Percentiles rank a stretch among this genome's conserved stretches.
phyloP scores from a whole-genome alignment of 2,329 filamentous ascomycete species.

The Colletotrichum sp. region DNA sequence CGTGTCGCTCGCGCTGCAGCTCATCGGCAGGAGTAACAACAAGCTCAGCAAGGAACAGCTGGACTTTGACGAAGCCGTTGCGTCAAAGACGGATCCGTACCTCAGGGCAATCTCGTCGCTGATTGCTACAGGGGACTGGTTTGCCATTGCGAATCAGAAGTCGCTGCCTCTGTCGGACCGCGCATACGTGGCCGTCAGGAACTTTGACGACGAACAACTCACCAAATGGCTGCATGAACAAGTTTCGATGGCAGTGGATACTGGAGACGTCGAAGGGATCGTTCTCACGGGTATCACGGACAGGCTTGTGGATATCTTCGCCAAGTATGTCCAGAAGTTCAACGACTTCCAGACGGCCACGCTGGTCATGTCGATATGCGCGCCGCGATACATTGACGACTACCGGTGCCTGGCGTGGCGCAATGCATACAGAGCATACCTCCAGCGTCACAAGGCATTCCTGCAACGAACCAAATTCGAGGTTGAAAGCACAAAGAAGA shows the following conservation, averaged over 20 bases:
- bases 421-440: slow-evolving; percentile 71
- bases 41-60: slow-evolving; percentile 52
- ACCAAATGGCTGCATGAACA: slow-evolving; percentile 72
- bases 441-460: slow-evolving; percentile 76
- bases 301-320: slow-evolving; percentile 74
- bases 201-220: slow-evolving; percentile 66
- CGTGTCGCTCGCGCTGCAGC: slow-evolving; percentile 69
- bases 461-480: slow-evolving; percentile 79
- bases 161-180: slow-evolving; percentile 79
- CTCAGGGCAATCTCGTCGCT: slow-evolving; percentile 80
- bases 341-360: slow-evolving; percentile 82
- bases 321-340: slow-evolving; percentile 77
- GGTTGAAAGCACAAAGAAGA: slow-evolving; percentile 75
- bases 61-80: slow-evolving; percentile 63
- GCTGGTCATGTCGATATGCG: slow-evolving; percentile 74
- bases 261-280: slow-evolving; percentile 78
- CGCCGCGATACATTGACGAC: slow-evolving; percentile 79
- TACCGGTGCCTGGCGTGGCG: slow-evolving; percentile 78
- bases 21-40: slow-evolving; percentile 58
- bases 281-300: slow-evolving; percentile 80
- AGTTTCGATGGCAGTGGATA: slow-evolving; percentile 62
- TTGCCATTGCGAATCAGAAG: slow-evolving; percentile 72
- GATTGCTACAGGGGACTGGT: slow-evolving; percentile 80
- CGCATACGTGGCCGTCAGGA: slow-evolving; percentile 73
- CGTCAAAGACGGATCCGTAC: slow-evolving; percentile 76